These are phyloP conservation scores for Rauvolfia tetraphylla DNA, from an alignment of 257 asterid species.

Conservation along the genomic window DNA sequence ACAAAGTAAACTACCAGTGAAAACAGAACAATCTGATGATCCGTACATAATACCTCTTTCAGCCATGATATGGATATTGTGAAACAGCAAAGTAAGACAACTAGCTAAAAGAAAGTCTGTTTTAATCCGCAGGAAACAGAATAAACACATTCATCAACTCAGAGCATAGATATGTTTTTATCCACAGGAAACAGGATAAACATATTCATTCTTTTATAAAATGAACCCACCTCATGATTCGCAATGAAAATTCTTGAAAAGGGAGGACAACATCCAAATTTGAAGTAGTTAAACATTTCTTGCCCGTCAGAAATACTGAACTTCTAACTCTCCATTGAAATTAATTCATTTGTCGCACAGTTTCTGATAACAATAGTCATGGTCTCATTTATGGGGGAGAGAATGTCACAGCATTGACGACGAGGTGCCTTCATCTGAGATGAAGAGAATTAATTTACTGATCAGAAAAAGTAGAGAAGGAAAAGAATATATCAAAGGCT, in stretches of 20 bases:
- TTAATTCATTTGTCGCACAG: conserved; percentile 64
- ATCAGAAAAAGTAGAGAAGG: conserved; percentile 4
- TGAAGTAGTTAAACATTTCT: background rate
- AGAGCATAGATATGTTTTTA: background rate
- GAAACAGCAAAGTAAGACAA: no score
- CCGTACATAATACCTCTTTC: no score
- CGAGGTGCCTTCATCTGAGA: conserved; percentile 71
- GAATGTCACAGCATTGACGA: conserved; percentile 81
- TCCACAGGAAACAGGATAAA: background rate
- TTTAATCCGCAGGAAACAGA: background rate
- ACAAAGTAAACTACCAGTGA: background rate
- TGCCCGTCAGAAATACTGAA: background rate
- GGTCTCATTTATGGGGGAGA: conserved; percentile 34
- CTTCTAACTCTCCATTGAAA: conserved; percentile 43
- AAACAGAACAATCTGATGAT: background rate
- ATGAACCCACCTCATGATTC: conserved; percentile 10
- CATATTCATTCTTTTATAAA: background rate
- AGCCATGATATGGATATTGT: no score
- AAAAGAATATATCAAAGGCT: background rate
- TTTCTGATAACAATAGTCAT: conserved; percentile 65
- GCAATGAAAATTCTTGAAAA: background rate
- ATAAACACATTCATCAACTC: background rate
- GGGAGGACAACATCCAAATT: background rate
- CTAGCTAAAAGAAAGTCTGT: no score
- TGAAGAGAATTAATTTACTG: conserved; percentile 25